Percentiles rank a stretch among this genome's conserved stretches.
phyloP scores from a whole-genome alignment of 2,329 filamentous ascomycete species.

The Clarireedia paspali region DNA sequence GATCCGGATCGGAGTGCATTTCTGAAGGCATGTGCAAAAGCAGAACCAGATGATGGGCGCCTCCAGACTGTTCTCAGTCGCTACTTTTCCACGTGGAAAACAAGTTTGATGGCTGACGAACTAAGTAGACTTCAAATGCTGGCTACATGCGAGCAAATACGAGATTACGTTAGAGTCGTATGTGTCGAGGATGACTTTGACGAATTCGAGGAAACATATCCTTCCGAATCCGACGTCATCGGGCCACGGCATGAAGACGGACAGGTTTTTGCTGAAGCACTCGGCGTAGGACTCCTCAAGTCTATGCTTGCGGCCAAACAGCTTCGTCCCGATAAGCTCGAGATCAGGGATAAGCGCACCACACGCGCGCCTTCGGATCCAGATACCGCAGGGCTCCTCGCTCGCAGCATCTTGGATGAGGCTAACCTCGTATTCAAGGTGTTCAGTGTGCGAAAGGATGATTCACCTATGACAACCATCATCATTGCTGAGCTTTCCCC shows the following conservation, averaged over 20 bases:
- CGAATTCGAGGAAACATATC: constrained; percentile 1
- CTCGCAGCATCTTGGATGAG: constrained; percentile 9
- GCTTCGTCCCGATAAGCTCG: constrained; percentile 10
- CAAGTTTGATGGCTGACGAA: constrained; percentile 9
- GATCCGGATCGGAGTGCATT: constrained; percentile 7
- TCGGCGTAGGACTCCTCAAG: constrained; percentile 10
- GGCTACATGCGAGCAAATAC: constrained; percentile 7
- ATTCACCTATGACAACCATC: constrained; percentile 5
- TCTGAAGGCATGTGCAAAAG: constrained; percentile 7
- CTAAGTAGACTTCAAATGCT: constrained; percentile 10
- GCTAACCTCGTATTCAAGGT: constrained; percentile 7
- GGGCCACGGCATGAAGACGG: constrained; percentile 9
- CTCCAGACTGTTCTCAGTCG: constrained; percentile 7
- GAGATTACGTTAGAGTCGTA: constrained; percentile 9
- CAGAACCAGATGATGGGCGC: constrained; percentile 7
- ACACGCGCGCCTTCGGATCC: background rate
- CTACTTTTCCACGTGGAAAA: constrained; percentile 10
- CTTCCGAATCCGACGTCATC: constrained; percentile 5
- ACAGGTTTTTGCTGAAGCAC: constrained; percentile 8
- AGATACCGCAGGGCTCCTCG: constrained; percentile 7
- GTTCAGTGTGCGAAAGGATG: constrained; percentile 2
- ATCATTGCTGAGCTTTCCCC: constrained; percentile 9
- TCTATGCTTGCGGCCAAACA: constrained; percentile 9
- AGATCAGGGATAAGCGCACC: constrained; percentile 10
- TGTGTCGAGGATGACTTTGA: constrained; percentile 8